A percentile compares a stretch with the other conserved stretches of the same genome.
Conservation (phyloP, 2,329 filamentous ascomycete species). For the Metarhizium anisopliae region DNA sequence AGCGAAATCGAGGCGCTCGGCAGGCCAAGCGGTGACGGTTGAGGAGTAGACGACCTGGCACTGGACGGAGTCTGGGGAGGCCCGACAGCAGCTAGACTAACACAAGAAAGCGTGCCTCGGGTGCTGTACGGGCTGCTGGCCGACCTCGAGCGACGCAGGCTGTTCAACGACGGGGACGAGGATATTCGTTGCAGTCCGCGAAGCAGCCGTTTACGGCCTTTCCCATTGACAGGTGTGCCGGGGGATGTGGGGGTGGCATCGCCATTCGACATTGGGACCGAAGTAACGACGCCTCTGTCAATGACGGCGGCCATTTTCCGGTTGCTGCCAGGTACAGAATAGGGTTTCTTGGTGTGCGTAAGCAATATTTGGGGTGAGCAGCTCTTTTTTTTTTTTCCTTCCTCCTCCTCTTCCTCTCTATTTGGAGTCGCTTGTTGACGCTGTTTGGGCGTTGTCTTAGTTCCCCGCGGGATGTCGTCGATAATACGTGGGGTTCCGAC, state of each 20-base stretch:
- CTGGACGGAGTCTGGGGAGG: constrained; percentile 19
- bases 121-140: constrained; percentile 58
- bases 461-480: background rate
- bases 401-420: background rate
- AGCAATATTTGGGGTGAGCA: too few species aligned
- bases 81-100: constrained; percentile 37
- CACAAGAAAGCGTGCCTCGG: constrained; percentile 43
- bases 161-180: constrained; percentile 65
- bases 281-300: constrained; percentile 11
- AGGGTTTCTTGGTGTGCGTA: background rate
- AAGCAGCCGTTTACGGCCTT: constrained; percentile 60
- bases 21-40: constrained; percentile 31
- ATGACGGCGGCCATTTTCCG: constrained; percentile 1
- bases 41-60: constrained; percentile 22
- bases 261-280: constrained; percentile 17
- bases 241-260: constrained; percentile 11
- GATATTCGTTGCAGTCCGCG: constrained; percentile 72
- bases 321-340: background rate
- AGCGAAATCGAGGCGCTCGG: constrained; percentile 27
- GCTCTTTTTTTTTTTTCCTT: background rate
- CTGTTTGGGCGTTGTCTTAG: background rate
- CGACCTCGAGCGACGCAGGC: constrained; percentile 54
- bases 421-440: background rate
- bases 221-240: constrained; percentile 42
- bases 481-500: background rate